These are phyloP conservation scores for Penicillium crustosum DNA, from an alignment of 2,329 filamentous ascomycete genomes.

Conservation along the genomic window DNA sequence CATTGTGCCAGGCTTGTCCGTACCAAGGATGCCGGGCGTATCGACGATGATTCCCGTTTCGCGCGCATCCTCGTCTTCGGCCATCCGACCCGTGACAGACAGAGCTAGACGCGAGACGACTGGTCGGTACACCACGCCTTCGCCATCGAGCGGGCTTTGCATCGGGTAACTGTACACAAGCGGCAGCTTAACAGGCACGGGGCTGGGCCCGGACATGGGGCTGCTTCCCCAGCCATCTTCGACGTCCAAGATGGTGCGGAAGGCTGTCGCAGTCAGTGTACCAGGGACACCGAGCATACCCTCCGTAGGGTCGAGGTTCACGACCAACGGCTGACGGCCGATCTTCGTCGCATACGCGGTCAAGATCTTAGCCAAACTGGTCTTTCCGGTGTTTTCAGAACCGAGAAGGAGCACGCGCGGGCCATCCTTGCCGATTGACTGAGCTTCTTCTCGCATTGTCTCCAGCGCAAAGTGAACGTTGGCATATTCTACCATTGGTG, in stretches of 20 bases:
- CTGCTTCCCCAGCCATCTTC: constrained; percentile 87
- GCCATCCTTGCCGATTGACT: constrained; percentile 54
- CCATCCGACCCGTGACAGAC: constrained; percentile 72
- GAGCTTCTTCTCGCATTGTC: constrained; percentile 64
- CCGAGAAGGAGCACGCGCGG: constrained; percentile 86
- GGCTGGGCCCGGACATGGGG: constrained; percentile 84
- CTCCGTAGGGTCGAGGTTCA: constrained; percentile 83
- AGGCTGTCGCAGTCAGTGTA: constrained; percentile 80
- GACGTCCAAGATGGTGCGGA: constrained; percentile 82
- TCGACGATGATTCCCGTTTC: constrained; percentile 82
- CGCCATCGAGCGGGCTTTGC: constrained; percentile 66
- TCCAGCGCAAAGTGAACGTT: constrained; percentile 89
- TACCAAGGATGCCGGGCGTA: constrained; percentile 68
- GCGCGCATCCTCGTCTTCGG: constrained; percentile 70
- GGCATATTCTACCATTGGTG: constrained; percentile 74
- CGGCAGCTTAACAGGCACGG: constrained; percentile 86
- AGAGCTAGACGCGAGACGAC: constrained; percentile 75
- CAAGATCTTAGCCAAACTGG: constrained; percentile 72
- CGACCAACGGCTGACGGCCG: constrained; percentile 72
- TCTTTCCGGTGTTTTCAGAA: constrained; percentile 77
- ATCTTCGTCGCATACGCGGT: constrained; percentile 75
- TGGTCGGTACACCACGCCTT: constrained; percentile 69
- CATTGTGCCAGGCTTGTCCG: constrained; percentile 63
- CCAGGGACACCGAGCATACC: constrained; percentile 76
- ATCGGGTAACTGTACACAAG: constrained; percentile 87